Evolutionary conservation across 768 basidiomycete species (phyloP), one percentile per base, ranked within the genome.

Genomic region (Nidula microcarpa): DNA sequence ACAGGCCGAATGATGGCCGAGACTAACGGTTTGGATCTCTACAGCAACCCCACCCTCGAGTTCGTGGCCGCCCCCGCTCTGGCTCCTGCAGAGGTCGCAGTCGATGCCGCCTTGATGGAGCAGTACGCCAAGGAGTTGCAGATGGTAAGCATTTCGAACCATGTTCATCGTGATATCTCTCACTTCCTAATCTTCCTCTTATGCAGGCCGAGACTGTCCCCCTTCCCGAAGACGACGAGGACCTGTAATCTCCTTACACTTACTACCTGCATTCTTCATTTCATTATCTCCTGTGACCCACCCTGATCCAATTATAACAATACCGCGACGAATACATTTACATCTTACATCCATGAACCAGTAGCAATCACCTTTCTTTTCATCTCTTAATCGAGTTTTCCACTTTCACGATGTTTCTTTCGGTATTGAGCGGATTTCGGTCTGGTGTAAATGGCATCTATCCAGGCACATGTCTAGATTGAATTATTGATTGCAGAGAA

Each of bases 61-160:
- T 98, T 99, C 64, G 95, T 98, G 54, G 96, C 97, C 37, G 94
- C 96, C 5, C 94, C 94, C 35, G 94, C 95, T 53, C 87, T 98
- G 51, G 89, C 89, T 32, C 97, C 96, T 55, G 93, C 94, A 58
- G 94, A 98, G 71, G 92, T 98, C 56, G 65, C 81, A 55, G 82
- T 98, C 64, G 95, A 98, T 68, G 70, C 78, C 13, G 68, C 51
- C 6, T 75, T 97, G 69, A 94, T 97, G 83, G 74, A 70, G 47
- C 77, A 87, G 60, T 98, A 98, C 75, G 79, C 86, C 63, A 59
- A 62, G 49, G 93, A 98, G 74, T 75, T 98, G 77, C 72, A 77
- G 54, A 66, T 72, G 73, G 91, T 89, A 61, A 56, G 75, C 68
- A 47, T 34, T 43, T 30, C 23, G 23, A 30, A 30, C 23, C 23